phyloP scores from a whole-genome alignment of 2,329 filamentous ascomycete genomes.

The Colletotrichum plurivorum region DNA sequence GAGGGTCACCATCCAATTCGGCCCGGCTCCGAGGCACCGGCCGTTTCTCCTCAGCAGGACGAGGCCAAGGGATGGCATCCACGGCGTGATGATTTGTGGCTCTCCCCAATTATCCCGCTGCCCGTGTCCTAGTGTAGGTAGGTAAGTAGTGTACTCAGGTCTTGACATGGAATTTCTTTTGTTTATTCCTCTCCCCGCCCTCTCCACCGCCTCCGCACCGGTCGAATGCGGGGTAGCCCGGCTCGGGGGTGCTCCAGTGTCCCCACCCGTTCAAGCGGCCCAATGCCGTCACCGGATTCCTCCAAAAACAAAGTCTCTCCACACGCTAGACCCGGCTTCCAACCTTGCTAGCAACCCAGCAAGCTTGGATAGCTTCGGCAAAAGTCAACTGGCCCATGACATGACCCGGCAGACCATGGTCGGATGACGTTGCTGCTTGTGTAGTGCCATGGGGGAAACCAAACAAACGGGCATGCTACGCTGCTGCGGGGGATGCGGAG shows the following conservation, averaged over 20 bases:
- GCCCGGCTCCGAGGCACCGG: constrained; percentile 12
- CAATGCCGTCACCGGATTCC: constrained; percentile 32
- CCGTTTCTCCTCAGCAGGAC: neutral
- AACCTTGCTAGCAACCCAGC: constrained; percentile 16
- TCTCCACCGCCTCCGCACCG: constrained; percentile 22
- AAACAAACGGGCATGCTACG: neutral
- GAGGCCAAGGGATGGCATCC: neutral
- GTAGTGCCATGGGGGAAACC: neutral
- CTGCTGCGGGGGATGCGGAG: constrained; percentile 37
- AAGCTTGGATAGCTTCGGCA: constrained; percentile 26
- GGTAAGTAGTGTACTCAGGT: too few relatives aligned
- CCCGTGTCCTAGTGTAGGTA: neutral
- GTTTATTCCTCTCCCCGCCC: neutral
- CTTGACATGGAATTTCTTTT: too few relatives aligned
- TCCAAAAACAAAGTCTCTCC: constrained; percentile 6
- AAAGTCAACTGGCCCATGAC: constrained; percentile 7
- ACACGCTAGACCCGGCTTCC: constrained; percentile 9
- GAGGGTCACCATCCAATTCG: constrained; percentile 7
- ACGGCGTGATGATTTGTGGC: neutral
- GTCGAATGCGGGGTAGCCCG: constrained; percentile 30
- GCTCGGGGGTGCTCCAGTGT: neutral
- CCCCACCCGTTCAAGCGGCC: constrained; percentile 38
- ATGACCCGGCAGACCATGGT: constrained; percentile 15
- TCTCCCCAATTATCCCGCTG: constrained; percentile 14
- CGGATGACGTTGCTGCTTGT: constrained; percentile 26